Conservation (phyloP, 768 basidiomycete genomes). For the Tricholoma hemisulphureum region DNA sequence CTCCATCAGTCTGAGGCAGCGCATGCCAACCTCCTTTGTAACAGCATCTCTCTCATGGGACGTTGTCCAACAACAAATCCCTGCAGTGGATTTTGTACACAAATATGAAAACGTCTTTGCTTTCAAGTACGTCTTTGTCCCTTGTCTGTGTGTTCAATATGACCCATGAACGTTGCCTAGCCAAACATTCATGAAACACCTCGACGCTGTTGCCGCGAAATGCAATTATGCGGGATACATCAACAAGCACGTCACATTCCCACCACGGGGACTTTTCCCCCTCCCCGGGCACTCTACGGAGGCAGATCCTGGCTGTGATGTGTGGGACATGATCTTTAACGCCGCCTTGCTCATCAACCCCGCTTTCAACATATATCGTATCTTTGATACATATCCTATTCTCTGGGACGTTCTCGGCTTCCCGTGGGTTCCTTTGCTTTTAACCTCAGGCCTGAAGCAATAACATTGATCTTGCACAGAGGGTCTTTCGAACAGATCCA, state of each 20-base stretch:
- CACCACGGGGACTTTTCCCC: constrained; percentile 65
- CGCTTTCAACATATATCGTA: constrained; percentile 74
- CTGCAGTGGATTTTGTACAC: constrained; percentile 72
- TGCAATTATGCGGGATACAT: constrained; percentile 68
- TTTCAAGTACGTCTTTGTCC: constrained; percentile 52
- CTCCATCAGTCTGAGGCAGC: not conserved
- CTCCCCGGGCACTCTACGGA: constrained; percentile 58
- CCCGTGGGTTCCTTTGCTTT: constrained; percentile 45
- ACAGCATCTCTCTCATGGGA: constrained; percentile 59
- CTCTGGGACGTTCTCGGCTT: constrained; percentile 83
- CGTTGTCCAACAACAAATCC: constrained; percentile 66
- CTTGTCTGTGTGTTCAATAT: not conserved
- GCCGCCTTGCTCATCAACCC: constrained; percentile 65
- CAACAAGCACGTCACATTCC: constrained; percentile 61
- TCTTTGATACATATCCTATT: constrained; percentile 73
- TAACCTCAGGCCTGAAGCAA: not conserved
- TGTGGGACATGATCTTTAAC: constrained; percentile 66
- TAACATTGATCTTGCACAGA: constrained; percentile 29
- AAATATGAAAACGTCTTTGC: constrained; percentile 70
- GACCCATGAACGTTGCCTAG: constrained; percentile 33
- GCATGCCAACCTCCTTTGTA: not conserved
- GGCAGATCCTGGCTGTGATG: constrained; percentile 53
- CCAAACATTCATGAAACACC: constrained; percentile 56
- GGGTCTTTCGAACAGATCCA: constrained; percentile 57
- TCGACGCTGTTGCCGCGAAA: constrained; percentile 49